phyloP scores from a whole-genome alignment of 1,284 basidiomycete species.

The Sanghuangporus weigelae region DNA sequence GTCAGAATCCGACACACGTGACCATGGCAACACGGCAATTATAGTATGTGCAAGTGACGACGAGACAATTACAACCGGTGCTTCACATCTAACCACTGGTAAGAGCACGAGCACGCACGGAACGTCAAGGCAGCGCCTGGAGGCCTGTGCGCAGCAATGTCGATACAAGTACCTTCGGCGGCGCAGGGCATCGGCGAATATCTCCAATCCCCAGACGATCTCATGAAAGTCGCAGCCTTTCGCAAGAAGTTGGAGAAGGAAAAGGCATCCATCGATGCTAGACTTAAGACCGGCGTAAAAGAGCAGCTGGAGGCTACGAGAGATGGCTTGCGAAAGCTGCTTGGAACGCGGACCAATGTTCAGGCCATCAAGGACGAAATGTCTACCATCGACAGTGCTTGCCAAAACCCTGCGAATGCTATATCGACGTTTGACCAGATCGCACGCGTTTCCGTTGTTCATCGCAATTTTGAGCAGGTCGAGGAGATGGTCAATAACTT shows the following conservation, averaged over 20 bases:
- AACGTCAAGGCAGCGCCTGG: not conserved
- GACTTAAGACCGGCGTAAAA: slow-evolving; percentile 89
- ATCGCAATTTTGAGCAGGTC: slow-evolving; percentile 92
- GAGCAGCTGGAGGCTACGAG: slow-evolving; percentile 91
- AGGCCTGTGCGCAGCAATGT: slow-evolving; percentile 7
- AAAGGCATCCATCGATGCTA: slow-evolving; percentile 90
- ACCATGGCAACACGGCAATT: not conserved
- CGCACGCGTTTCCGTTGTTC: slow-evolving; percentile 89
- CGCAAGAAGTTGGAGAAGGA: slow-evolving; percentile 96
- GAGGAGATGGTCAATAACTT: slow-evolving; percentile 94
- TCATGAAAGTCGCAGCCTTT: slow-evolving; percentile 84
- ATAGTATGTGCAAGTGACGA: not conserved
- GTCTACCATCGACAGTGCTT: slow-evolving; percentile 79
- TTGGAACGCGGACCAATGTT: slow-evolving; percentile 78
- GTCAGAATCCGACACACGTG: not conserved
- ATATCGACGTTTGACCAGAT: slow-evolving; percentile 90
- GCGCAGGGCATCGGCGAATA: slow-evolving; percentile 82
- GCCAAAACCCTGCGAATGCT: slow-evolving; percentile 63
- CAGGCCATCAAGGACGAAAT: slow-evolving; percentile 92
- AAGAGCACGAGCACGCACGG: not conserved
- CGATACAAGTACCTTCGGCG: slow-evolving; percentile 42
- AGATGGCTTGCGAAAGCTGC: slow-evolving; percentile 82
- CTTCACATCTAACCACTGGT: not conserved
- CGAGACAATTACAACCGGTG: not conserved
- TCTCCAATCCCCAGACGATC: slow-evolving; percentile 90